Conservation (phyloP, 768 basidiomycete genomes). For the Phlebiopsis gigantea region DNA sequence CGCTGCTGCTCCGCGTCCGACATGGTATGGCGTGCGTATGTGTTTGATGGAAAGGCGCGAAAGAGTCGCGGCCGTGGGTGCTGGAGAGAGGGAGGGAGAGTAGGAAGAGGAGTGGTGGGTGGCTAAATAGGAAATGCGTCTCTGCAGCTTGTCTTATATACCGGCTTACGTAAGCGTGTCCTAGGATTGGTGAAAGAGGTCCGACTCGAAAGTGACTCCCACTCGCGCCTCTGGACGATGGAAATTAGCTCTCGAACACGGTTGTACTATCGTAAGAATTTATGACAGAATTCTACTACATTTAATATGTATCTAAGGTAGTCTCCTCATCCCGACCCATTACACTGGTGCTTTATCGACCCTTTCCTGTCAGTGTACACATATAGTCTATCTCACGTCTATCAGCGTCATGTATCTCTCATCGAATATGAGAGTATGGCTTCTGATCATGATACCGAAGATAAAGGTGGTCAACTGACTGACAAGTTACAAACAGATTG, state of each 20-base stretch:
- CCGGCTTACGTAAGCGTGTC: conserved; percentile 10
- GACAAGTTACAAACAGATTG: too few relatives aligned
- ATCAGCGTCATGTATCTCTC: not conserved
- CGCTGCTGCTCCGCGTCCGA: conserved; percentile 43
- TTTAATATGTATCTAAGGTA: not conserved
- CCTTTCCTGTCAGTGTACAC: not conserved
- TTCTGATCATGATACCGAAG: not conserved
- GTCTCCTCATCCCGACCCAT: not conserved
- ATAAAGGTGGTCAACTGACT: not conserved
- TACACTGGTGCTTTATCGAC: not conserved
- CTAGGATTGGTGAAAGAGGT: not conserved
- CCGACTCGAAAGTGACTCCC: not conserved
- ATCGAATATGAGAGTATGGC: not conserved
- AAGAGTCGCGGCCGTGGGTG: not conserved
- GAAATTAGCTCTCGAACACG: not conserved
- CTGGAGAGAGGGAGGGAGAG: not conserved
- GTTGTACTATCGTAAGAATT: not conserved
- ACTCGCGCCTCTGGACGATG: not conserved
- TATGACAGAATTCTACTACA: not conserved
- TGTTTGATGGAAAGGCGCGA: not conserved
- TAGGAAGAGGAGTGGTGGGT: not conserved
- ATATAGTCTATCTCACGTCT: not conserved
- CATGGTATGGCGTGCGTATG: conserved; percentile 33
- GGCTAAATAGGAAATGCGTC: not conserved
- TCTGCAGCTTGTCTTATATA: conserved; percentile 1